phyloP scores from a whole-genome alignment of 805 yeast genomes.

The Saturnispora sekii region DNA sequence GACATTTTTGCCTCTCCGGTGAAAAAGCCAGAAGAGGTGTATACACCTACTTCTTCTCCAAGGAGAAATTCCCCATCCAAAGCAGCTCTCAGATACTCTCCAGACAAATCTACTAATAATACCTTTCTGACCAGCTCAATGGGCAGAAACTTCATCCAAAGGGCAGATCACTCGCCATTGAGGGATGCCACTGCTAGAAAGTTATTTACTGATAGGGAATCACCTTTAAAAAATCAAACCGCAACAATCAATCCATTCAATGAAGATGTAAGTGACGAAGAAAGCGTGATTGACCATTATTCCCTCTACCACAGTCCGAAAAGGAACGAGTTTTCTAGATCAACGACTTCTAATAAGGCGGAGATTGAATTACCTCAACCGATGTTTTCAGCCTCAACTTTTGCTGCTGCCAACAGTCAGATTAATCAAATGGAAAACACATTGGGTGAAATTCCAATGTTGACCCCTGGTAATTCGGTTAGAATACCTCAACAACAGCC shows the following conservation, averaged over 20 bases:
- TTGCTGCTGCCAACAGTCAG: conserved; percentile 45
- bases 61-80: conserved; percentile 28
- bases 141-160: conserved; percentile 30
- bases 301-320: conserved; percentile 17
- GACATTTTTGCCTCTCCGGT: conserved; percentile 22
- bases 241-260: conserved; percentile 40
- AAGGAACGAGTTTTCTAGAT: conserved; percentile 26
- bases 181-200: conserved; percentile 45
- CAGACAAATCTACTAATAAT: conserved; percentile 32
- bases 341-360: conserved; percentile 28
- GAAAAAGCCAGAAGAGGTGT: conserved; percentile 24
- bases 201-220: conserved; percentile 56
- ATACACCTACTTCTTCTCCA: conserved; percentile 26
- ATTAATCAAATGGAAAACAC: conserved; percentile 14
- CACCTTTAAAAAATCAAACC: conserved; percentile 54
- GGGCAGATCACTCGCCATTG: conserved; percentile 24
- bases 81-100: conserved; percentile 33
- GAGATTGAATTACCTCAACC: conserved; percentile 58
- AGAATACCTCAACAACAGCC: conserved; percentile 11
- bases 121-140: conserved; percentile 24
- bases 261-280: conserved; percentile 25
- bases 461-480: conserved; percentile 14
- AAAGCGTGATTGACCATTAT: conserved; percentile 31
- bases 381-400: conserved; percentile 51
- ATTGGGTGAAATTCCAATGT: conserved; percentile 18